Base-by-base conservation (phyloP, 768 basidiomycete genomes). In the Mycena sanguinolenta region DNA sequence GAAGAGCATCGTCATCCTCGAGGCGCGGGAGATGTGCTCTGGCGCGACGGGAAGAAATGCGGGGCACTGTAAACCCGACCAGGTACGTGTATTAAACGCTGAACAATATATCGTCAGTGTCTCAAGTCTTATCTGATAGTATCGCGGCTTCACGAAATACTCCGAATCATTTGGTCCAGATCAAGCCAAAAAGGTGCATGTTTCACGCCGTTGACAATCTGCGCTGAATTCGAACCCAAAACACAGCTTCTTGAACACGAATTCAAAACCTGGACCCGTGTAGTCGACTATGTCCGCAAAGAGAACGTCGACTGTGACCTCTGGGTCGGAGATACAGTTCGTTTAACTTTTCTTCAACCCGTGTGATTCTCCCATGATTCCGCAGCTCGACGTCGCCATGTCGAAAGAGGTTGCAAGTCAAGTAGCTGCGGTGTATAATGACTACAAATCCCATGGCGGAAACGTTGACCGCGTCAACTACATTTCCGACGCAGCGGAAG, bases 21-120 rank as follows among this genome's bases (percentile, higher is more conserved):
- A 92, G 75, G 91, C 91, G 21, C 79, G 91, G 32, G 89, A 90
- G 25, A 76, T 83, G 4, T 88, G 88, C 73, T 86, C 85, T 3
- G 87, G 87, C 0, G 88, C 88, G 12, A 88, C 87, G 0, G 87
- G 84, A 57, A 86, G 87, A 67, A 88, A 88, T 61, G 87, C 86
- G 25, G 87, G 87, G 0, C 87, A 88, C 64, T 82, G 87, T 57
- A 86, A 84, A 60, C 84, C 87, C 16, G 81, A 85, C 36, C 78
- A 86, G 63, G 73, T 71, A 28, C 9, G 32, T 34, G 32, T 14
- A 7, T 14, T 17, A 7, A 14, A 39, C 17, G 16, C 5, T 39
- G n/a, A n/a, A 5, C 23, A 19, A 4, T n/a, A 30, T 23, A 2
- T 4, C 21, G 14, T n/a, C n/a, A n/a, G n/a, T n/a, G n/a, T n/a